Percentiles rank a stretch among this genome's conserved stretches.
Evolutionary conservation across 2,329 filamentous ascomycete species (phyloP).

Genomic region (Pestalotiopsis fici): DNA sequence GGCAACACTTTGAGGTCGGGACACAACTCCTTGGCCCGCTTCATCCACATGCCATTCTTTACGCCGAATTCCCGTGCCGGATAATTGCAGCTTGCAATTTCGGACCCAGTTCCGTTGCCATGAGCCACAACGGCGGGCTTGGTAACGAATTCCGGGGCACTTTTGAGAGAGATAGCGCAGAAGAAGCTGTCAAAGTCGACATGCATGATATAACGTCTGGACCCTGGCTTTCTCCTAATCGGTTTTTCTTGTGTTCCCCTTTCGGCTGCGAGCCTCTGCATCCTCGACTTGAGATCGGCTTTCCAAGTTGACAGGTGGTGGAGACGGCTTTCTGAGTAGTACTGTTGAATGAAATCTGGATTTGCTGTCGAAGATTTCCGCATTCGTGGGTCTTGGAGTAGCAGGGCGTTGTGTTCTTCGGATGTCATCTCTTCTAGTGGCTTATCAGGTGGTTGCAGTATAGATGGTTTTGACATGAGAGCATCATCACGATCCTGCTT

Average conservation of each 20-base stretch:
- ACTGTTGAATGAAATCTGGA: conserved; percentile 90
- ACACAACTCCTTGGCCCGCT: conserved; percentile 78
- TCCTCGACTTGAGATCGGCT: conserved; percentile 84
- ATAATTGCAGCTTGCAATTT: conserved; percentile 98
- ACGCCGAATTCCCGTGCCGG: conserved; percentile 82
- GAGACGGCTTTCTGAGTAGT: conserved; percentile 90
- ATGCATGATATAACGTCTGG: conserved; percentile 84
- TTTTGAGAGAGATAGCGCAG: conserved; percentile 84
- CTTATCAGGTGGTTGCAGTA: conserved; percentile 11
- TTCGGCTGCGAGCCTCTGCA: conserved; percentile 79
- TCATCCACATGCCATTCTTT: conserved; percentile 99
- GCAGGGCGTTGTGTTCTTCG: conserved; percentile 86
- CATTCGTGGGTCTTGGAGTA: conserved; percentile 82
- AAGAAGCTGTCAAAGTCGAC: conserved; percentile 99
- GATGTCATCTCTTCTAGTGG: conserved; percentile 62
- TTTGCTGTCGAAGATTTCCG: conserved; percentile 90
- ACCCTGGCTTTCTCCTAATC: conserved; percentile 57
- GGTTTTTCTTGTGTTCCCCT: conserved; percentile 50
- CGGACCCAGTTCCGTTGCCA: conserved; percentile 79
- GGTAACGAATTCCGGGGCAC: conserved; percentile 70
- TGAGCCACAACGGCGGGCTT: conserved; percentile 91
- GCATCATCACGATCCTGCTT: not conserved
- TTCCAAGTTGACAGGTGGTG: conserved; percentile 98
- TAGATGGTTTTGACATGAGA: not conserved
- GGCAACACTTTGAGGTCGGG: conserved; percentile 86